phyloP scores from a whole-genome alignment of 768 basidiomycete species.

The Chlorophyllum brunneum region DNA sequence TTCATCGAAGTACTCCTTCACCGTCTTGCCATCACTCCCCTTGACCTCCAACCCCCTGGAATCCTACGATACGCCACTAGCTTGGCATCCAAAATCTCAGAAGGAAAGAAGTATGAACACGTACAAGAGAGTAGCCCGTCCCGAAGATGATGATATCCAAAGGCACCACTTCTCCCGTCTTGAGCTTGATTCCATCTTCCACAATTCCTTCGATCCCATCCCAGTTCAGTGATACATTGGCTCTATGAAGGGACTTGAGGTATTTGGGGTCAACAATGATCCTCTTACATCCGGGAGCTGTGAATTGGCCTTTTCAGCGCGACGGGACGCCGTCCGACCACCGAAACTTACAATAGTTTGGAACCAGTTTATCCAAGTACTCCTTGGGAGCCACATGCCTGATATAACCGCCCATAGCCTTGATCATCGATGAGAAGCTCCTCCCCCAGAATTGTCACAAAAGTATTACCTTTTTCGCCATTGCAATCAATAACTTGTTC shows the following conservation, averaged over 20 bases:
- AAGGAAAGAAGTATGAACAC: constrained; percentile 16
- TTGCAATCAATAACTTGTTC: constrained; percentile 27
- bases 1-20: constrained; percentile 41
- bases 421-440: neutral
- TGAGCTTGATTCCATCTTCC: constrained; percentile 45
- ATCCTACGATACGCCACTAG: constrained; percentile 25
- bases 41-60: constrained; percentile 30
- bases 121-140: constrained; percentile 50
- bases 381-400: constrained; percentile 44
- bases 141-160: constrained; percentile 57
- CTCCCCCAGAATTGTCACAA: neutral
- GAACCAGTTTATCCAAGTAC: constrained; percentile 43
- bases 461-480: constrained; percentile 27
- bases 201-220: constrained; percentile 45
- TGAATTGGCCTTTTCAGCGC: neutral
- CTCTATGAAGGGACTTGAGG: constrained; percentile 44
- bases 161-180: constrained; percentile 44
- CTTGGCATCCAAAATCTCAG: constrained; percentile 6
- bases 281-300: constrained; percentile 61
- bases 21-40: constrained; percentile 38
- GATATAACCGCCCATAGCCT: constrained; percentile 45
- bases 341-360: constrained; percentile 43
- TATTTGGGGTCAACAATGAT: constrained; percentile 60
- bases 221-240: constrained; percentile 51
- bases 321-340: neutral